Evolutionary conservation across 2,329 filamentous ascomycete species (phyloP).

Genomic region (Scedosporium minutisporum): DNA sequence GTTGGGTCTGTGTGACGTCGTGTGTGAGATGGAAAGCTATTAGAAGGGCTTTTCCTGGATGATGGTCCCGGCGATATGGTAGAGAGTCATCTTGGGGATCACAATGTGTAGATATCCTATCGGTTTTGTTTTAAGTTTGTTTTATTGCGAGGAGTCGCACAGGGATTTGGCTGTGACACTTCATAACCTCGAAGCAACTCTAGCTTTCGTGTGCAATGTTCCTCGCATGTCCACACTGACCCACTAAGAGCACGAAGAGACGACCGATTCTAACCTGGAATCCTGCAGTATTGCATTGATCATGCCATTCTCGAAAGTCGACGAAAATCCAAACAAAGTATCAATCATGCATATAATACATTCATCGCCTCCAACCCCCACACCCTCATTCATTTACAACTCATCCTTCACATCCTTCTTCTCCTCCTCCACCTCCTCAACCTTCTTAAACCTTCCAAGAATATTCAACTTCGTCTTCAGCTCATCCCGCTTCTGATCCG

Average conservation of each 20-base stretch:
- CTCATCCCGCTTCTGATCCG: constrained; percentile 80
- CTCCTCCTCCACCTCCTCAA: constrained; percentile 49
- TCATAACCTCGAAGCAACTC: too few species aligned
- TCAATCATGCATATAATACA: background rate
- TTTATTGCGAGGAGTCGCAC: background rate
- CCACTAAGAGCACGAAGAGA: too few species aligned
- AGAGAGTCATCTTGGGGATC: background rate
- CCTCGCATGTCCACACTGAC: background rate
- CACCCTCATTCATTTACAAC: constrained; percentile 38
- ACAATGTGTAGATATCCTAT: background rate
- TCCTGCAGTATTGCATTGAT: background rate
- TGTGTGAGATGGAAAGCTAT: background rate
- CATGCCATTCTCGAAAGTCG: background rate
- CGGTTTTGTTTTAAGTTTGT: background rate
- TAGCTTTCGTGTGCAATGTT: background rate
- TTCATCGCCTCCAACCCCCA: background rate
- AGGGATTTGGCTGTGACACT: too few species aligned
- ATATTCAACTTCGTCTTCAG: constrained; percentile 81
- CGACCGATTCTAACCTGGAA: too few species aligned
- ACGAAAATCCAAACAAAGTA: background rate
- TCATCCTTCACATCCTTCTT: constrained; percentile 51
- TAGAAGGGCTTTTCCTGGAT: background rate
- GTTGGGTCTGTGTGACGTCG: background rate
- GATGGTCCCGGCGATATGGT: background rate
- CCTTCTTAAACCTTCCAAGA: constrained; percentile 65